Base-by-base conservation (phyloP, 768 basidiomycete genomes). In the Termitomyces bulborhizus region DNA sequence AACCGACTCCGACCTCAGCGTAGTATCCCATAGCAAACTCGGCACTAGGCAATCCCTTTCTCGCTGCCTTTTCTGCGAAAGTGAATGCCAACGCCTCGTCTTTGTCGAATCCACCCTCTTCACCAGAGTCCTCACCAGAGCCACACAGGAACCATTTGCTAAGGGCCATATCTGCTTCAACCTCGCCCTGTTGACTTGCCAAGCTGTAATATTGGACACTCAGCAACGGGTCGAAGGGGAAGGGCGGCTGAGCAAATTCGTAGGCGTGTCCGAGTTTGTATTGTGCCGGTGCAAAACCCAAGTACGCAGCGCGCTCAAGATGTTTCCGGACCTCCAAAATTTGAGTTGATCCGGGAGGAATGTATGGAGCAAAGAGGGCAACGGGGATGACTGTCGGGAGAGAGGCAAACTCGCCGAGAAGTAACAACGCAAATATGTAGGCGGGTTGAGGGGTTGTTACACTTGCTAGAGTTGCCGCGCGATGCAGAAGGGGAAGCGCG, bases 1-100 rank as follows among this genome's bases (percentile, higher is more conserved):
- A 83, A 0, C 93, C 94, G 6, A 98, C 88, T 1, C 96, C 96
- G 1, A 98, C 89, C 68, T 98, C 95, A 37, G 78, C 79, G 66
- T 96, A 98, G 66, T 98, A 98, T 1, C 95, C 96, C 82, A 98
- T 86, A 0, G 94, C 96, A 67, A 98, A 98, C 67, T 94, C 90
- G 0, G 92, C 96, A 54, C 80, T 85, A 0, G 90, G 77, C 43
- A 96, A 72, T 0, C 85, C 88, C 62, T 85, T 88, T 46, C 73
- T 66, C 0, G 88, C 86, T 0, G 90, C 88, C 70, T 96, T 95
- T 59, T 91, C 86, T 0, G 96, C 96, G 71, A 96, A 98, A 0
- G 86, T 89, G 60, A 82, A 82, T 2, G 96, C 94, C 3, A 98
- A 77, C 1, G 67, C 72, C 66, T 97, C 93, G 67, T 95, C 91